Conservation (phyloP, 129 eudicot genomes). For the Scalesia atractyloides region DNA sequence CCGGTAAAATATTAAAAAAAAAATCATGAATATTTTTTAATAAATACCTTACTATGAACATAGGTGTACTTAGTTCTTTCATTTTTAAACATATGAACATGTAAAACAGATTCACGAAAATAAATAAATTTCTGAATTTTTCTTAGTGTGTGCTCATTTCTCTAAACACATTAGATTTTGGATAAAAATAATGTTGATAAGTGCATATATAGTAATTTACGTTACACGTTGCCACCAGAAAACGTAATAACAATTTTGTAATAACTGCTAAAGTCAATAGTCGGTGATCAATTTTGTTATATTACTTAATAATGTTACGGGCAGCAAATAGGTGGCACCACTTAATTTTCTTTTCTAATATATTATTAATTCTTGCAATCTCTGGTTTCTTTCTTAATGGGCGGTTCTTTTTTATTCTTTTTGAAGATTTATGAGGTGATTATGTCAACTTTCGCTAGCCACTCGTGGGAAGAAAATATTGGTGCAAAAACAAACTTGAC, state of each 20-base stretch:
- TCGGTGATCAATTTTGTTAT: background rate
- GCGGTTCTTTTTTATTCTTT: background rate
- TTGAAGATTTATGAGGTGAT: background rate
- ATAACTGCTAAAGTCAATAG: background rate
- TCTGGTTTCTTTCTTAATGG: background rate
- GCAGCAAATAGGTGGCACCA: background rate
- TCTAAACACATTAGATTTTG: too few relatives aligned
- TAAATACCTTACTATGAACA: too few relatives aligned
- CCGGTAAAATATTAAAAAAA: too few relatives aligned
- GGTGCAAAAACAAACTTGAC: background rate
- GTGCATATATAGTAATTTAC: background rate
- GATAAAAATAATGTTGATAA: background rate
- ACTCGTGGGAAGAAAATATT: background rate
- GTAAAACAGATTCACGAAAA: too few relatives aligned
- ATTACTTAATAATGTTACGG: background rate
- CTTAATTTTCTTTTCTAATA: background rate
- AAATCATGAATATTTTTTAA: too few relatives aligned
- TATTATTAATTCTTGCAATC: background rate
- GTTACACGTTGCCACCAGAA: background rate
- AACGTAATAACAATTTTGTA: background rate
- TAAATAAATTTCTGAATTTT: too few relatives aligned
- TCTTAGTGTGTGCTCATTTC: too few relatives aligned
- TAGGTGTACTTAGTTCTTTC: too few relatives aligned
- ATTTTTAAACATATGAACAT: too few relatives aligned
- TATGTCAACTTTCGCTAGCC: background rate